Base-by-base conservation (phyloP, 768 basidiomycete genomes). In the Collybia sp. region DNA sequence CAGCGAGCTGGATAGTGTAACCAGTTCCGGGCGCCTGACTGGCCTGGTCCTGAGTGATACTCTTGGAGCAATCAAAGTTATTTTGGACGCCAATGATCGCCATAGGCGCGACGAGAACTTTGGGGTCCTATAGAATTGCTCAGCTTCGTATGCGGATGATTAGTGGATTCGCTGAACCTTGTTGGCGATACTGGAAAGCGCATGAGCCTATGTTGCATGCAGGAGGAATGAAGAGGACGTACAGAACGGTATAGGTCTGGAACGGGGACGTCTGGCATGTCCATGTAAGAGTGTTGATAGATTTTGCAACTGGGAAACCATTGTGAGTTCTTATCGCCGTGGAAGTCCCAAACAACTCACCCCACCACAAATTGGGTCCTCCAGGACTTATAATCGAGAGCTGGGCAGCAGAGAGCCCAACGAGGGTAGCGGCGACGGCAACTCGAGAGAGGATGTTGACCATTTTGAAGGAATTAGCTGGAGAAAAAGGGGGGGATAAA, bases 271-370 rank as follows among this genome's bases (percentile, higher is more conserved):
- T 56, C 2, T 70, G 37, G 64, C 85, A 87, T 2, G 66, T 68
- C 85, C 85, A 87, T 2, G 62, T 53, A 36, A 87, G 55, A n/a
- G 68, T 70, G 59, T 87, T 87, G n/a, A 40, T 17, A 8, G 80
- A 77, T 43, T 69, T 50, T 9, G 77, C 71, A 46, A 87, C 85
- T 86, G 54, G 4, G 40, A 25, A 40, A n/a, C 46, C 42, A 20
- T 20, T 13, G 30, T 36, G 13, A 25, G 35, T 18, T 13, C 6
- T 10, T 37, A 37, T 10, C 35, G 4, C n/a, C 35, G 17, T 3
- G n/a, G 10, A 13, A 37, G 10, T n/a, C 13, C 10, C 17, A 10
- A 37, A 37, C 13, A n/a, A 18, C 35, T 37, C 35, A 37, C 35
- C 35, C 35, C 35, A 37, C 35, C 35, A 37, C 13, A n/a, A 18